Conservation (phyloP, 1,139 yeast genomes). For the Keqinozyma sinolaborantium region DNA sequence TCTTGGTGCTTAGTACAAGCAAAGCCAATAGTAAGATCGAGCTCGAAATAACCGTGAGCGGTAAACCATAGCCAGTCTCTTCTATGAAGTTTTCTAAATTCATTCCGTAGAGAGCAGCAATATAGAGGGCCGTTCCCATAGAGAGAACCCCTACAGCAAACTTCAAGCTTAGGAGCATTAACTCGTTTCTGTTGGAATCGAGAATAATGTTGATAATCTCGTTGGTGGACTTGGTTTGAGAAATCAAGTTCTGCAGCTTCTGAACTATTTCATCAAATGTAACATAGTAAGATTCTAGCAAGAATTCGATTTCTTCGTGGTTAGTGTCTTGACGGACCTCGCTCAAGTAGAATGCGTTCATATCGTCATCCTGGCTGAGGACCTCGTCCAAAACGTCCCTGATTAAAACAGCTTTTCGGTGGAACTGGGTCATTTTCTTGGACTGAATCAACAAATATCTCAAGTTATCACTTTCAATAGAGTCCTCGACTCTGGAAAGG, state of each 20-base stretch:
- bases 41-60: slow-evolving; percentile 26
- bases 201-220: slow-evolving; percentile 44
- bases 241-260: slow-evolving; percentile 35
- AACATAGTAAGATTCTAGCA: slow-evolving; percentile 41
- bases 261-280: slow-evolving; percentile 46
- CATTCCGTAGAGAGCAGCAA: slow-evolving; percentile 55
- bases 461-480: slow-evolving; percentile 37
- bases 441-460: slow-evolving; percentile 41
- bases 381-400: slow-evolving; percentile 38
- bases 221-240: slow-evolving; percentile 44
- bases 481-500: slow-evolving; percentile 33
- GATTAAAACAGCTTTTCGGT: slow-evolving; percentile 38
- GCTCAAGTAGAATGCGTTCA: slow-evolving; percentile 38
- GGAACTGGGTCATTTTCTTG: slow-evolving; percentile 43
- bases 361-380: slow-evolving; percentile 38
- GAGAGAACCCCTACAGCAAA: slow-evolving; percentile 41
- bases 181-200: slow-evolving; percentile 46
- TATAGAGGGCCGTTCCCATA: slow-evolving; percentile 35
- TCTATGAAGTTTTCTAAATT: slow-evolving; percentile 87
- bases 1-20: slow-evolving; percentile 25
- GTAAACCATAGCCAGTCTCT: slow-evolving; percentile 55
- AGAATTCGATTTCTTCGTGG: slow-evolving; percentile 42
- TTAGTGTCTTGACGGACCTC: slow-evolving; percentile 31
- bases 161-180: slow-evolving; percentile 43
- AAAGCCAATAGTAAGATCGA: slow-evolving; percentile 22